Evolutionary conservation across 148 eudicot genomes (phyloP), one percentile per base, ranked within the genome.

Genomic region (Chenopodium formosanum): DNA sequence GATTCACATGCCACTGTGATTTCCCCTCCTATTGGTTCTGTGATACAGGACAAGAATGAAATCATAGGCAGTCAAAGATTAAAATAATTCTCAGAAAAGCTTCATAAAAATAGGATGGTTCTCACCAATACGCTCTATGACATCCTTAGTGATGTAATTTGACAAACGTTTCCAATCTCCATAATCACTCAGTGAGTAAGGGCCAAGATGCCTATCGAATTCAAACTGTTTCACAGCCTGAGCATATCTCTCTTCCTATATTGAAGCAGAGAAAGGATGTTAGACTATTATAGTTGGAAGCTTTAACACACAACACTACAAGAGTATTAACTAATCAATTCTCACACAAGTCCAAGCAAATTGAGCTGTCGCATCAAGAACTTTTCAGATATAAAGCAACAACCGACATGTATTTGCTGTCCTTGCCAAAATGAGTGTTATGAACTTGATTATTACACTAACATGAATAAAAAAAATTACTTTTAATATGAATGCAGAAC

Each of bases 11-110:
- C 87, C 73, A 94, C 87, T 27, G 95, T 85, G 70, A 96, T 94
- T 83, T 96, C 97, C 44, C 95, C 93, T 80, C 98, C 98, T 46
- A 92, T 89, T 47, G 99, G 99, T 81, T 94, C 99, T 96, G 94
- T 46, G 76, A 78, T 78, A 46, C 67, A 77, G 69, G 29, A 73
- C 3, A 44, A 69, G 19, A 75, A 77, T 23, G 12, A 52, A 37
- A 67, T 73, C 19, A 72, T 53, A 67, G 29, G n/a, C 40, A 52
- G 82, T 73, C 44, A 50, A 37, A 40, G 47, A 44, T 64, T 40
- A 22, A 62, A 56, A 7, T 23, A 31, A 58, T 58, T 67, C 37
- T 4, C 44, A 40, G 8, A 40, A 6, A 40, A 40, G 44, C 44
- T 31, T 37, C 19, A 17, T 0, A 48, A 77, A 12, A 53, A 3